Conservation (phyloP, 2,329 filamentous ascomycete genomes). For the Juglanconis juglandina region DNA sequence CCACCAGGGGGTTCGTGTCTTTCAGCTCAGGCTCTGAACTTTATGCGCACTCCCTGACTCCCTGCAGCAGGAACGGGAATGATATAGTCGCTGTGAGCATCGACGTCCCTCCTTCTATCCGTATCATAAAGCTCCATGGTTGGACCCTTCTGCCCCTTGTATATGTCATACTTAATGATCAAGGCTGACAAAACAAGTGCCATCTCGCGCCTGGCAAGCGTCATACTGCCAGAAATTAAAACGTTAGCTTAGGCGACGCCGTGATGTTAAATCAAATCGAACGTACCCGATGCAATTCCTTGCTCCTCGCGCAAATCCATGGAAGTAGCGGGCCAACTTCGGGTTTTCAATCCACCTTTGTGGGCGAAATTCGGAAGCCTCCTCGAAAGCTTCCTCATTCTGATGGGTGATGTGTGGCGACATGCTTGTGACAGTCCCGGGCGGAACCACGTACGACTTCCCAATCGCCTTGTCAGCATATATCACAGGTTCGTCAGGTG, state of each 20-base stretch:
- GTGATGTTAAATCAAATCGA: background rate
- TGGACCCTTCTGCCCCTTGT: constrained; percentile 24
- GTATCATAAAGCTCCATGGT: constrained; percentile 26
- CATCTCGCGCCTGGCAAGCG: constrained; percentile 25
- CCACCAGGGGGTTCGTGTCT: too few relatives aligned
- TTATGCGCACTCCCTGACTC: constrained; percentile 23
- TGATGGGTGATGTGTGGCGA: constrained; percentile 18
- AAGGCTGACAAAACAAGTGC: constrained; percentile 24
- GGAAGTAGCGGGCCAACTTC: constrained; percentile 8
- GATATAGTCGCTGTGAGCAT: constrained; percentile 22
- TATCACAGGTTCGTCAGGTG: constrained; percentile 25
- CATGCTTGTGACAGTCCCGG: too few relatives aligned
- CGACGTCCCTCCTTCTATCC: constrained; percentile 20
- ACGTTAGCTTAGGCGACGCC: too few relatives aligned
- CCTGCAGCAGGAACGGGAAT: constrained; percentile 20
- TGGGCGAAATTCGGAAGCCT: constrained; percentile 22
- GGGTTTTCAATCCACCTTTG: constrained; percentile 27
- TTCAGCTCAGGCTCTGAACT: too few relatives aligned
- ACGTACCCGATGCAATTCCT: constrained; percentile 27
- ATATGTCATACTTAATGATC: constrained; percentile 23
- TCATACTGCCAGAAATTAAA: constrained; percentile 14
- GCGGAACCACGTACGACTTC: constrained; percentile 21
- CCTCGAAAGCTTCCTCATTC: constrained; percentile 24
- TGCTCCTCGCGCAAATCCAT: constrained; percentile 22
- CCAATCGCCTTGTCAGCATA: constrained; percentile 23